Percentiles rank a stretch among this genome's conserved stretches.
These are phyloP conservation scores for Nemania sp. DNA, from an alignment of 2,329 filamentous ascomycete species.

Conservation along the genomic window DNA sequence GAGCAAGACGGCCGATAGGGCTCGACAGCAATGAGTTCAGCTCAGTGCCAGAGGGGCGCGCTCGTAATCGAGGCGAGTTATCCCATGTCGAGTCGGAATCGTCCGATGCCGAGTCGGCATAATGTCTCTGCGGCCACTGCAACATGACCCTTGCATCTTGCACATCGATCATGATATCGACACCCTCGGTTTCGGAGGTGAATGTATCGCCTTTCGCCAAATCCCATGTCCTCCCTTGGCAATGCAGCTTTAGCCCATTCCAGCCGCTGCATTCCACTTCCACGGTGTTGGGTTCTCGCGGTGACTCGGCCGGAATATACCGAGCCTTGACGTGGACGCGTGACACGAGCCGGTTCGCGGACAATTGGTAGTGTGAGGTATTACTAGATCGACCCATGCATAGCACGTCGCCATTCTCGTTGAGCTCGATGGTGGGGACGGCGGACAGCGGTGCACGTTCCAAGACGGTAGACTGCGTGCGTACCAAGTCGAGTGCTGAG, in stretches of 20 bases:
- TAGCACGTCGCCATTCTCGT: slow-evolving; percentile 77
- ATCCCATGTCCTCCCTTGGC: slow-evolving; percentile 84
- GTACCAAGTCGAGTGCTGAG: slow-evolving; percentile 55
- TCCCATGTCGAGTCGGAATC: slow-evolving; percentile 75
- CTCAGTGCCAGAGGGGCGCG: slow-evolving; percentile 34
- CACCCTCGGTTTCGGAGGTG: slow-evolving; percentile 82
- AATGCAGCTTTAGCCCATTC: slow-evolving; percentile 94
- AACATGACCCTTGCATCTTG: slow-evolving; percentile 89
- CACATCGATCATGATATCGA: slow-evolving; percentile 93
- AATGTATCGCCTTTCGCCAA: slow-evolving; percentile 87
- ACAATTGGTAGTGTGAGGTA: slow-evolving; percentile 93
- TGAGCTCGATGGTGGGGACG: slow-evolving; percentile 80
- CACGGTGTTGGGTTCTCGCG: slow-evolving; percentile 73
- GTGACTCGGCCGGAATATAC: slow-evolving; percentile 71
- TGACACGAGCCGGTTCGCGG: slow-evolving; percentile 88
- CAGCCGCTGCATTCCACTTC: slow-evolving; percentile 92
- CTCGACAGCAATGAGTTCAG: slow-evolving; percentile 59
- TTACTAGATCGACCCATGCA: slow-evolving; percentile 93
- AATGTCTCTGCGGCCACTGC: slow-evolving; percentile 73
- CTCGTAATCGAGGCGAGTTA: slow-evolving; percentile 54
- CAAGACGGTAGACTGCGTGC: slow-evolving; percentile 66
- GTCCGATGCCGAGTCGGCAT: slow-evolving; percentile 52
- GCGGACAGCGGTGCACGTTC: slow-evolving; percentile 82
- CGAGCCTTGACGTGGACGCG: slow-evolving; percentile 88
- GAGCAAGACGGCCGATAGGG: slow-evolving; percentile 57